These are phyloP conservation scores for Neofusicoccum kwambonambiense DNA, from an alignment of 2,329 filamentous ascomycete genomes.

Conservation along the genomic window DNA sequence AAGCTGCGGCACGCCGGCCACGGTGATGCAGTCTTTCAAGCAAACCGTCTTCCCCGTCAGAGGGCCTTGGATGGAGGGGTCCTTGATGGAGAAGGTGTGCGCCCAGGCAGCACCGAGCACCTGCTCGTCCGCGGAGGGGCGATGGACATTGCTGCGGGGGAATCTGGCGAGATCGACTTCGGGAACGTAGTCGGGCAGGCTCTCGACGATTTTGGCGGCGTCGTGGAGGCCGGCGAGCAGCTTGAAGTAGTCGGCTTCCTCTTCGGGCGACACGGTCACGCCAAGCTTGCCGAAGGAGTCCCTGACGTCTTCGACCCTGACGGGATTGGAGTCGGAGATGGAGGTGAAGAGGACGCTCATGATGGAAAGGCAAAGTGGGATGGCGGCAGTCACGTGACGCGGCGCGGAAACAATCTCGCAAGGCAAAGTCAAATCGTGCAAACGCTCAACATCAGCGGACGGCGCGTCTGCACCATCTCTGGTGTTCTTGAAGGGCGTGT, in stretches of 20 bases:
- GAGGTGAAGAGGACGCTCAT: conserved; percentile 22
- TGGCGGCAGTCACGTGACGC: background rate
- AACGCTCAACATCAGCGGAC: background rate
- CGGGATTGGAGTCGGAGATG: conserved; percentile 25
- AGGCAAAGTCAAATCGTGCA: background rate
- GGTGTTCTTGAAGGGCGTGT: background rate
- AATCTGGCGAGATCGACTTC: conserved; percentile 43
- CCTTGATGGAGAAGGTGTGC: conserved; percentile 49
- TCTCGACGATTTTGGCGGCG: conserved; percentile 46
- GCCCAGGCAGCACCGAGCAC: conserved; percentile 52
- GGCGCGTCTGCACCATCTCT: background rate
- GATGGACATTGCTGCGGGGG: conserved; percentile 46
- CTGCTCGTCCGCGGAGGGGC: conserved; percentile 32
- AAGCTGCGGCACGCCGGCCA: conserved; percentile 55
- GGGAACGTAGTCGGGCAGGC: conserved; percentile 50
- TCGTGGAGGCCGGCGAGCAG: conserved; percentile 54
- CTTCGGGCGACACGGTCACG: conserved; percentile 37
- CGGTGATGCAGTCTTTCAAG: conserved; percentile 56
- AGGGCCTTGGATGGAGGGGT: conserved; percentile 29
- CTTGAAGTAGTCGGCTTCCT: conserved; percentile 48
- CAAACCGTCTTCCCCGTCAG: conserved; percentile 43
- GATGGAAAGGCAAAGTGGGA: background rate
- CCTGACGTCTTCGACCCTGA: background rate
- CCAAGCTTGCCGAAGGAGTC: conserved; percentile 34
- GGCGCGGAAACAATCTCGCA: background rate